Evolutionary conservation across 2,329 filamentous ascomycete species (phyloP).

Genomic region (Exophiala oligosperma): DNA sequence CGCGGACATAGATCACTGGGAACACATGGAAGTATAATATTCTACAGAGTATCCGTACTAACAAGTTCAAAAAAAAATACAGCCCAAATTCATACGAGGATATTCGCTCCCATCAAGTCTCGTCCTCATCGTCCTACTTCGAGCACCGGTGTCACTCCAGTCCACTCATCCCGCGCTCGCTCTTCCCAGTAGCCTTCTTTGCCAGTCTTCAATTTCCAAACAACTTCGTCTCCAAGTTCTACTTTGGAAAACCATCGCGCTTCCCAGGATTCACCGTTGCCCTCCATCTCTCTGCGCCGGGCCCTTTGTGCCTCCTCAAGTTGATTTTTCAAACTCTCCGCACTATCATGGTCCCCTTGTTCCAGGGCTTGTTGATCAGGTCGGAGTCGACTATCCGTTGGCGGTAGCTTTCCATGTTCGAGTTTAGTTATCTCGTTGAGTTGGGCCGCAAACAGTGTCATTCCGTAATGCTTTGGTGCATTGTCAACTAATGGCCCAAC

Average conservation of each 20-base stretch:
- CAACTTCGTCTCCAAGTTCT: conserved; percentile 52
- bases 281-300: conserved; percentile 73
- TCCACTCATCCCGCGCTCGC: conserved; percentile 68
- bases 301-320: conserved; percentile 84
- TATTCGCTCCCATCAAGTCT: not conserved
- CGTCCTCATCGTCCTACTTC: conserved; percentile 30
- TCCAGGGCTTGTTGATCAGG: conserved; percentile 88
- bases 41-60: no score
- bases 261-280: conserved; percentile 67
- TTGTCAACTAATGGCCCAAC: conserved; percentile 77
- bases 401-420: conserved; percentile 71
- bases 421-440: conserved; percentile 86
- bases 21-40: no score
- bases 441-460: conserved; percentile 80
- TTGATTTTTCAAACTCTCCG: conserved; percentile 77
- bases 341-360: conserved; percentile 75
- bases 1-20: no score
- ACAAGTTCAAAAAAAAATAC: no score
- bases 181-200: conserved; percentile 95
- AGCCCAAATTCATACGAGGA: not conserved
- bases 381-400: conserved; percentile 78
- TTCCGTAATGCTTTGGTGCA: conserved; percentile 76
- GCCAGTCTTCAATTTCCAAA: conserved; percentile 74
- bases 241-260: conserved; percentile 84
- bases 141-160: conserved; percentile 57